Percentiles rank a stretch among this genome's conserved stretches.
Evolutionary conservation across 768 basidiomycete genomes (phyloP).

Genomic region (Neoboletus magnificus): DNA sequence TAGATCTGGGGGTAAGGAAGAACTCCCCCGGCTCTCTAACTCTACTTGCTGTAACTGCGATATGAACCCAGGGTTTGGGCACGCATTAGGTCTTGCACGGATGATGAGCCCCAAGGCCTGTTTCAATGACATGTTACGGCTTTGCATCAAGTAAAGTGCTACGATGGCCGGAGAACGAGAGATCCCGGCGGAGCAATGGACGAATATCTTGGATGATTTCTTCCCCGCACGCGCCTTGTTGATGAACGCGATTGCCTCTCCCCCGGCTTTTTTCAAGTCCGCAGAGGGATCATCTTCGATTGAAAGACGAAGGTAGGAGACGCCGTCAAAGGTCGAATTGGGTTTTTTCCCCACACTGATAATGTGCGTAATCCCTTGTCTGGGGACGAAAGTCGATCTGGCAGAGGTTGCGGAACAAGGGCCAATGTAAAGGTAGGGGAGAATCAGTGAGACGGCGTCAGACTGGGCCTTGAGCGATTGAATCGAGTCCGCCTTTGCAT

Average conservation of each 20-base stretch:
- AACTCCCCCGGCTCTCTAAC: background rate
- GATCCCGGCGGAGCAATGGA: conserved; percentile 11
- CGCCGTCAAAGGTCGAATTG: background rate
- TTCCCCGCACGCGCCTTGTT: background rate
- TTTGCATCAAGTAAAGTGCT: conserved; percentile 2
- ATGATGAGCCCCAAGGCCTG: background rate
- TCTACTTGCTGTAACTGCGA: background rate
- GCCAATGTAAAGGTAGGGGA: conserved; percentile 10
- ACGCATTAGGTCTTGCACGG: background rate
- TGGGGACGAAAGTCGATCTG: background rate
- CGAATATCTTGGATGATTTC: background rate
- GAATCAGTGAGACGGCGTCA: conserved; percentile 3
- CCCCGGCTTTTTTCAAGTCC: background rate
- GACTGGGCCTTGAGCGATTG: background rate
- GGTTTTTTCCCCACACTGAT: conserved; percentile 11
- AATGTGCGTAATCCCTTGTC: conserved; percentile 9
- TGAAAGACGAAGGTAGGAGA: conserved; percentile 7
- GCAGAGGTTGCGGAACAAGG: conserved; percentile 7
- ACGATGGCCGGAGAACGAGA: conserved; percentile 8
- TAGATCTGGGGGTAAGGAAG: background rate
- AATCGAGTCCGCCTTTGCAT: background rate
- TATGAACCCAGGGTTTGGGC: conserved; percentile 8
- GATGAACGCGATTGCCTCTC: conserved; percentile 1
- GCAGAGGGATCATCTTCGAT: conserved; percentile 9
- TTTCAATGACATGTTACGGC: conserved; percentile 1